Evolutionary conservation across 306 rosid species (phyloP).

Genomic region (Prunus mume): DNA sequence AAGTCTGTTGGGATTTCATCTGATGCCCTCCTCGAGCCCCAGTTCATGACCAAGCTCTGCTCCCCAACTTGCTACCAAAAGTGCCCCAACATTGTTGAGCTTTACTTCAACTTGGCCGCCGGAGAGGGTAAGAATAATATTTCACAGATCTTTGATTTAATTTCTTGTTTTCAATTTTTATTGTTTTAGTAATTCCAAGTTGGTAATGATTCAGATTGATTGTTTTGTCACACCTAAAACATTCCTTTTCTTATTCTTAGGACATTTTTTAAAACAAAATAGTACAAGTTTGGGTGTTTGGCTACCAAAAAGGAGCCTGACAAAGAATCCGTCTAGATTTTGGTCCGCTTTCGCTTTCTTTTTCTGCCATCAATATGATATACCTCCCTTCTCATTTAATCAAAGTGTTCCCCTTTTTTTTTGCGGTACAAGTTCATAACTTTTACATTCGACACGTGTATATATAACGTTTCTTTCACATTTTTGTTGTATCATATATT

Average conservation of each 20-base stretch:
- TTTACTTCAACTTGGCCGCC: slow-evolving; percentile 74
- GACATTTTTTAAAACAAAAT: not conserved
- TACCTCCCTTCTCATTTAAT: slow-evolving; percentile 24
- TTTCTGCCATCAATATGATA: not conserved
- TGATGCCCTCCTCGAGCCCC: slow-evolving; percentile 71
- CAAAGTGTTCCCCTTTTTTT: not conserved
- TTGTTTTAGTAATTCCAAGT: not conserved
- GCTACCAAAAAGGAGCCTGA: not conserved
- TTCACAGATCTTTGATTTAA: not conserved
- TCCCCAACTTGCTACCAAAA: slow-evolving; percentile 59
- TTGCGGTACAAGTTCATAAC: not conserved
- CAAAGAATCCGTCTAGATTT: not conserved
- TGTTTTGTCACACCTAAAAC: not conserved
- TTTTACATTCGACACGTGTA: not conserved
- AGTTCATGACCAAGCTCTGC: slow-evolving; percentile 66
- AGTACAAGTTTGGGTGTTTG: not conserved
- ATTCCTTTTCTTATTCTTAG: not conserved
- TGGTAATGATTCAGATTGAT: not conserved
- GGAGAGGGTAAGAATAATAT: slow-evolving; percentile 52
- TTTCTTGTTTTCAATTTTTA: not conserved
- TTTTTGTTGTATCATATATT: not conserved
- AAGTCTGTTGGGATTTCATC: slow-evolving; percentile 74
- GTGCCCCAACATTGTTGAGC: slow-evolving; percentile 74
- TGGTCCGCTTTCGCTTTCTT: slow-evolving; percentile 12
- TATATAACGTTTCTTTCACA: not conserved